These are phyloP conservation scores for Claviceps fusiformis DNA, from an alignment of 2,329 filamentous ascomycete species.

Conservation along the genomic window DNA sequence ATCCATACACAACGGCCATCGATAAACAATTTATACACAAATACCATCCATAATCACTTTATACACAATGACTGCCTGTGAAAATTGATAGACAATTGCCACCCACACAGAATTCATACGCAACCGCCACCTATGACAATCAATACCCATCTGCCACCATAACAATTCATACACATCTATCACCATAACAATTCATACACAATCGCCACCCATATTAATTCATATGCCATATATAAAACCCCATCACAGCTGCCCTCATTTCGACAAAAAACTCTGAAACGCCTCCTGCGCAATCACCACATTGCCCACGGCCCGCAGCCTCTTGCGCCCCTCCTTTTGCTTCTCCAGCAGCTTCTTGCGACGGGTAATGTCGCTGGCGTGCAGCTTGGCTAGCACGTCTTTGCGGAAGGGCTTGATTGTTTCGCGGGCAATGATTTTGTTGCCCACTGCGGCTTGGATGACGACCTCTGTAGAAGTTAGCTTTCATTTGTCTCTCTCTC, in stretches of 20 bases:
- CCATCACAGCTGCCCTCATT: slow-evolving; percentile 28
- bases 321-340: slow-evolving; percentile 91
- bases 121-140: no score
- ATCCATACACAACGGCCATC: no score
- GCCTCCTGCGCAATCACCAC: slow-evolving; percentile 93
- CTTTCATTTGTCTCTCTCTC: not conserved
- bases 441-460: slow-evolving; percentile 80
- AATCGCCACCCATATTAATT: not conserved
- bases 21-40: no score
- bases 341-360: slow-evolving; percentile 83
- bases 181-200: no score
- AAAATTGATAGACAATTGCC: no score
- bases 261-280: slow-evolving; percentile 86
- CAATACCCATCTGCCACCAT: no score
- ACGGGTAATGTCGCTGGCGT: slow-evolving; percentile 75
- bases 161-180: no score
- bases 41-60: no score
- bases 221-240: not conserved
- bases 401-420: slow-evolving; percentile 95
- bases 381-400: slow-evolving; percentile 84
- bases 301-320: slow-evolving; percentile 70
- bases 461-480: slow-evolving; percentile 55
- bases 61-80: no score
- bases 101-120: no score
- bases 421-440: slow-evolving; percentile 74